A percentile compares a stretch with the other conserved stretches of the same genome.
phyloP scores from a whole-genome alignment of 2,329 filamentous ascomycete species.

The Ophiocordyceps sinensis region DNA sequence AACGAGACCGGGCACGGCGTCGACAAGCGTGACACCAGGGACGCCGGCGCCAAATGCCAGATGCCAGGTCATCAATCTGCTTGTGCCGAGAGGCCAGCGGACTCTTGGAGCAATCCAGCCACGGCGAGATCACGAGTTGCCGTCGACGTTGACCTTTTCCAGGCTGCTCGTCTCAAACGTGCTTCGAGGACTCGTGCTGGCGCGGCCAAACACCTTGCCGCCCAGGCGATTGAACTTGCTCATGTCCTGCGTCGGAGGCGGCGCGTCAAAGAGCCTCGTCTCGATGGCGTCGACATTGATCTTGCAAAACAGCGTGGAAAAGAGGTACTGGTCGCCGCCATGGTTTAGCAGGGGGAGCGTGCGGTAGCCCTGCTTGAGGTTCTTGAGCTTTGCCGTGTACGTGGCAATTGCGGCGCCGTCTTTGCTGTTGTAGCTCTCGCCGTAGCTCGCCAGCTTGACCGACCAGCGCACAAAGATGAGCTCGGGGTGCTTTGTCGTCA shows the following conservation, averaged over 20 bases:
- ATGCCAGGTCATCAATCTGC: no score
- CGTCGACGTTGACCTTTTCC: conserved; percentile 32
- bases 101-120: no score
- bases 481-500: conserved; percentile 89
- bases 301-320: conserved; percentile 86
- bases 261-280: conserved; percentile 40
- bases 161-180: conserved; percentile 34
- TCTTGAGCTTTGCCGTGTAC: conserved; percentile 84
- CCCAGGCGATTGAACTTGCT: conserved; percentile 42
- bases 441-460: conserved; percentile 74
- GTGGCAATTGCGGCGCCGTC: conserved; percentile 60
- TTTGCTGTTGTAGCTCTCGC: conserved; percentile 44
- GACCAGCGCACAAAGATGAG: conserved; percentile 89
- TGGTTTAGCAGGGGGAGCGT: conserved; percentile 80
- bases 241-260: conserved; percentile 22
- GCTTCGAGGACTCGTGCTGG: conserved; percentile 34
- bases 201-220: conserved; percentile 42
- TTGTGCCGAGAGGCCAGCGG: no score
- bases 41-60: no score
- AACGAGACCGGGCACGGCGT: no score
- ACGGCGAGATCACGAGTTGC: conserved; percentile 11
- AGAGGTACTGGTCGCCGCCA: conserved; percentile 83
- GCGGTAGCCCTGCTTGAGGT: conserved; percentile 81
- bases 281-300: conserved; percentile 52
- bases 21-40: no score